Evolutionary conservation across 1,139 yeast species (phyloP), one percentile per base, ranked within the genome.

Genomic region (Taphrina confusa): DNA sequence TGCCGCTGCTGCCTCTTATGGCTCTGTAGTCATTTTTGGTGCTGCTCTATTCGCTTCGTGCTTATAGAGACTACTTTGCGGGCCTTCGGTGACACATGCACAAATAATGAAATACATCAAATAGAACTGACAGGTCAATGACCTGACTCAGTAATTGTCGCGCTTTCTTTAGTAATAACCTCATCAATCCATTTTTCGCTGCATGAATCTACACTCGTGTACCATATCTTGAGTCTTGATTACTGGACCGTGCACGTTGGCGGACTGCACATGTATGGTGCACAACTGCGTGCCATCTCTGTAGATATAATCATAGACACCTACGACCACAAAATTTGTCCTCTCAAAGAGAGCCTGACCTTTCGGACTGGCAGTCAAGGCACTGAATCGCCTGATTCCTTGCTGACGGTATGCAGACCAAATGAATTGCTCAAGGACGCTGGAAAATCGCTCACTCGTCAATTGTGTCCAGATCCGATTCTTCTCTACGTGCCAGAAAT

Each of bases 401-500:
- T 2, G 20, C 20, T 9, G 14, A 12, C 20, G 9, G 8, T 5
- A 25, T n/a, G 30, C 9, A 14, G 20, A 2, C 3, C 30, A 8
- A 18, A 45, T 27, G 34, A 18, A 28, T 27, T 45, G 25, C 16
- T 23, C 25, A 23, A 45, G 3, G 50, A 30, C 36, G 25, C 9
- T 16, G 36, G 36, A 18, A 37, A 45, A 45, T 28, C 50, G 27
- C 20, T 8, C 25, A 4, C 25, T 11, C 36, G 50, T 45, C 6
- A 6, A 14, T 5, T 16, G 8, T 11, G 22, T 11, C 50, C 50
- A 45, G n/a, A 4, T 8, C 8, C 4, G 6, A 14, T 4, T 2
- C 36, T 37, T 20, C 36, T 45, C 50, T 22, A 45, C 50, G 37
- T 45, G 50, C 50, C 50, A 45, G 23, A 45, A 27, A 45, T 45